A percentile compares a stretch with the other conserved stretches of the same genome.
These are phyloP conservation scores for Pyrus communis DNA, from an alignment of 306 rosid genomes.

Conservation along the genomic window DNA sequence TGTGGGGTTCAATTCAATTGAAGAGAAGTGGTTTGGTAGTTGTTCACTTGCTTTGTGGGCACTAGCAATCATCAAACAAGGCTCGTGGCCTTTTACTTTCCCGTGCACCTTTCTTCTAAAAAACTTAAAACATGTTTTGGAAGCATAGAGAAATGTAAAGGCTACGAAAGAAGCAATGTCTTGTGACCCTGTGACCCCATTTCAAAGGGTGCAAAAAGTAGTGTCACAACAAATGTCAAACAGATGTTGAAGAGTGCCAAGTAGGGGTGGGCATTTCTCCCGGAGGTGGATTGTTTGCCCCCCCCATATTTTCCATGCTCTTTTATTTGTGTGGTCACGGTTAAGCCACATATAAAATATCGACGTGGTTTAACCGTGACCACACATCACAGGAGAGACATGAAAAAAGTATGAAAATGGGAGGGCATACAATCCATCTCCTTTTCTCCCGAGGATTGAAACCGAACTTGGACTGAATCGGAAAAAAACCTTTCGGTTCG, in stretches of 20 bases:
- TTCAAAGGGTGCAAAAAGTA: slow-evolving; percentile 36
- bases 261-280: neutral
- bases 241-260: neutral
- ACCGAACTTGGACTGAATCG: too few species aligned
- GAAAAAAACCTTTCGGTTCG: too few species aligned
- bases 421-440: too few species aligned
- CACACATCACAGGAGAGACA: too few species aligned
- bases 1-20: slow-evolving; percentile 1
- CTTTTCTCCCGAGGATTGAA: too few species aligned
- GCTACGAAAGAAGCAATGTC: slow-evolving; percentile 16
- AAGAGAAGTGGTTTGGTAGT: slow-evolving; percentile 1
- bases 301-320: too few species aligned
- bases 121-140: neutral
- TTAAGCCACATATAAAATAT: too few species aligned
- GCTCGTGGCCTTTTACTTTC: slow-evolving; percentile 61
- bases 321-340: too few species aligned
- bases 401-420: too few species aligned
- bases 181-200: slow-evolving; percentile 39
- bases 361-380: too few species aligned
- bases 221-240: slow-evolving; percentile 10
- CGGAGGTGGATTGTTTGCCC: too few species aligned
- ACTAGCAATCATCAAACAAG: slow-evolving; percentile 40
- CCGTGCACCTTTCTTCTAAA: slow-evolving; percentile 19
- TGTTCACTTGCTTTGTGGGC: slow-evolving; percentile 3
- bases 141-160: slow-evolving; percentile 9